Base-by-base conservation (phyloP, 2,329 filamentous ascomycete species). In the Domatiomyces globalis region DNA sequence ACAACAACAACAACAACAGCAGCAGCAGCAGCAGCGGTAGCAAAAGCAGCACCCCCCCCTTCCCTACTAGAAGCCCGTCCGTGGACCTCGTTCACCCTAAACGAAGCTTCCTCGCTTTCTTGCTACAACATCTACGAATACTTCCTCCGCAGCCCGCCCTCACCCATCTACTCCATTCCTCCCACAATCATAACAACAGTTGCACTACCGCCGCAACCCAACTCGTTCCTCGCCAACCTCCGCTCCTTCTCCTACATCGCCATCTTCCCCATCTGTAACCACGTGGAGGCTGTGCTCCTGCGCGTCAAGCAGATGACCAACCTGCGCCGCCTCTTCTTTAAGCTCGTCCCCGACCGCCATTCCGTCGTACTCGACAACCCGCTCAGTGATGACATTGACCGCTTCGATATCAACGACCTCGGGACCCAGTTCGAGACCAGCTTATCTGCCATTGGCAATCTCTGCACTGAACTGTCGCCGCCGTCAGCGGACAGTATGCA, bases 61-160 rank as follows among this genome's bases (percentile, higher is more conserved):
- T 66, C 61, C 20, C 66, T 87, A 0, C 74, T 86, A 45, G 72
- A 73, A 22, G 68, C 76, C n/a, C 73, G 77, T 1, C 75, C 76
- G 1, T 89, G 85, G 85, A 73, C 72, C 0, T 73, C 76, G 17
- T 60, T 87, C 0, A 69, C 77, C 1, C 76, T 87, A 56, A 89
- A 89, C 63, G 85, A 90, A 67, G 83, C 84, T 7, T 86, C 83
- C 0, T 86, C 80, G 4, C 74, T 84, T n/a, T 74, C 75, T 52
- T 82, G 79, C 5, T 89, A 86, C 66, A 75, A 76, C 46, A 80
- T 78, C 3, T 84, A 86, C 63, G 81, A 87, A 60, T 87, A 82
- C 66, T 85, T 83, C 61, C 71, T 81, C 36, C 79, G 79, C 45
- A 71, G 73, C 1, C 75, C 83, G 5, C 82, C 80, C 0, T 80